Base-by-base conservation (phyloP, 768 basidiomycete species). In the Boletales sp. region DNA sequence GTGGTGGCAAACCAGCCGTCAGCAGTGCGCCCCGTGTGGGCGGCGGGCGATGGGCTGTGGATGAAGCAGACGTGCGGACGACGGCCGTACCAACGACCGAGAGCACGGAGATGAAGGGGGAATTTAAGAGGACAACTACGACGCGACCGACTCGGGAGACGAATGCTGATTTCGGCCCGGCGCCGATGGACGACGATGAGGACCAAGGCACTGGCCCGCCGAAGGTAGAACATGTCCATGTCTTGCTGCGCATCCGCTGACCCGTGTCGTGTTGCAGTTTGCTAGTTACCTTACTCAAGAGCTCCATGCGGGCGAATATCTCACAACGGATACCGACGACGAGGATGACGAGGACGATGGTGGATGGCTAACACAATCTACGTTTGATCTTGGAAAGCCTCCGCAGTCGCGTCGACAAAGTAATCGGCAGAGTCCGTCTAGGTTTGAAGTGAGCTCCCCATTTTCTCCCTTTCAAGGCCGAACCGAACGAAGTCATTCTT, bases 1-100 rank as follows among this genome's bases (percentile, higher is more conserved):
- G 93, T 4, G 95, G 94, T 15, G 90, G 90, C 7, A 90, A 88
- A 65, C 89, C 90, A 5, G 74, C 79, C 0, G 65, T 88, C 21
- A 65, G 64, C 10, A 67, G 72, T 24, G 59, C 50, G 37, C 66
- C 68, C 8, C 44, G 54, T 55, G 29, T 65, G 56, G 60, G 69
- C 39, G 58, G 68, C 9, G 24, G 24, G 24, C 74, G 77, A 55
- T 86, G 85, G 85, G 81, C 81, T 54, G 83, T 86, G n/a, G 86
- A 88, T 56, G 87, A 88, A 57, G 77, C 76, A 41, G 82, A 83
- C 48, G 43, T 58, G 48, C 55, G 57, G 30, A 30, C 69, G 15
- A 52, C 57, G 31, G 54, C 61, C 8, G 64, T 65, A 6, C 54
- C 60, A 8, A 17, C 34, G 14, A 46, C 62, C 27, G 62, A 59